phyloP scores from a whole-genome alignment of 441 rosid genomes.

The Syzygium syzygioides region DNA sequence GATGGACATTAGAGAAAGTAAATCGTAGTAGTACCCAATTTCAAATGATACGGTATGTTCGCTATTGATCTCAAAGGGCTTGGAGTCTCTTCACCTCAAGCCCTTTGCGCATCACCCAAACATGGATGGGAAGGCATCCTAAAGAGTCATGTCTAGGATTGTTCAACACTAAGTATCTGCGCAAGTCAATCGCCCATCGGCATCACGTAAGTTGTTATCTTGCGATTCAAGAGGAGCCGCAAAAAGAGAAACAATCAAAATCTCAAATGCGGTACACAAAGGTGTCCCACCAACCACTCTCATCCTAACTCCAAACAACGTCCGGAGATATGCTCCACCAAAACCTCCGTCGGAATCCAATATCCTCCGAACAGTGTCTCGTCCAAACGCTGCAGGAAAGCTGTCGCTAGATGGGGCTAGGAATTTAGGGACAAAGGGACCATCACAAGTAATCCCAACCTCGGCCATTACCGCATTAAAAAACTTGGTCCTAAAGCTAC shows the following conservation, averaged over 20 bases:
- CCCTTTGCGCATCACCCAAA: not conserved
- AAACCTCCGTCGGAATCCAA: not conserved
- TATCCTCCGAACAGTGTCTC: not conserved
- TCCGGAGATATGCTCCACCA: not conserved
- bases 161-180: too few relatives aligned
- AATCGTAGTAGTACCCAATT: not conserved
- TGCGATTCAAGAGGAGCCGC: not conserved
- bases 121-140: not conserved
- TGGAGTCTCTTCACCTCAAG: not conserved
- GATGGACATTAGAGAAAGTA: not conserved
- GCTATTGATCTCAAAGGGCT: not conserved
- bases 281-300: not conserved
- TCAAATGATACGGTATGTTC: not conserved
- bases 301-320: not conserved
- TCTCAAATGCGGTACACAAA: not conserved
- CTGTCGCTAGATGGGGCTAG: not conserved
- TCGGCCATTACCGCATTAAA: not conserved
- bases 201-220: not conserved
- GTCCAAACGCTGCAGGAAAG: not conserved
- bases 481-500: not conserved
- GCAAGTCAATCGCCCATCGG: too few relatives aligned
- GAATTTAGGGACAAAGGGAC: not conserved
- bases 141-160: too few relatives aligned
- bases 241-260: not conserved
- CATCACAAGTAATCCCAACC: not conserved